These are phyloP conservation scores for Corymbia citriodora DNA, from an alignment of 441 rosid genomes.

Conservation along the genomic window DNA sequence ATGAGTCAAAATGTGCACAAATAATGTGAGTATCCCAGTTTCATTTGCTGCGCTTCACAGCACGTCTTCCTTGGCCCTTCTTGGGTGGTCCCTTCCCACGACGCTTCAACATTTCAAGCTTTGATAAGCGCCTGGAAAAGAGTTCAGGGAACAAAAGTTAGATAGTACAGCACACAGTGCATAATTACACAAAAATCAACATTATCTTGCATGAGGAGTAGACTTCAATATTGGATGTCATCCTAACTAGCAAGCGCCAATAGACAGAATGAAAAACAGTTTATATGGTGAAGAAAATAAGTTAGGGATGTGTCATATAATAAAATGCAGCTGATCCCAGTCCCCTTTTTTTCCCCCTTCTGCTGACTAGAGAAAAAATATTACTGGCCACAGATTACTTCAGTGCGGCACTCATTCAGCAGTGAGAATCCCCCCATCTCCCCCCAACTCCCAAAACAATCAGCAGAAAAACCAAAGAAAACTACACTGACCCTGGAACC, in stretches of 20 bases:
- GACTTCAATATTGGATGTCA: neutral
- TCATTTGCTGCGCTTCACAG: slow-evolving; percentile 9
- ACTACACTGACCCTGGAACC: neutral
- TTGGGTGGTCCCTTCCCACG: slow-evolving; percentile 24
- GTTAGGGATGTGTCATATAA: neutral
- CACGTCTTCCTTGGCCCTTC: slow-evolving; percentile 20
- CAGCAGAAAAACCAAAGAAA: neutral
- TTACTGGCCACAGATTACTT: neutral
- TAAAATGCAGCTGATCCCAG: neutral
- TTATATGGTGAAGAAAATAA: neutral
- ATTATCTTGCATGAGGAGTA: neutral
- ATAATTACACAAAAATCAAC: neutral
- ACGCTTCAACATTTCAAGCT: slow-evolving; percentile 20
- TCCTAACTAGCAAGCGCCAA: neutral
- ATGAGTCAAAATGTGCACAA: neutral
- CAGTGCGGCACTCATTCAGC: neutral
- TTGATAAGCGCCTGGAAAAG: slow-evolving; percentile 11
- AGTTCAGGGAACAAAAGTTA: neutral
- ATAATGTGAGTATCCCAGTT: slow-evolving; percentile 4
- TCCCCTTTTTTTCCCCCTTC: neutral
- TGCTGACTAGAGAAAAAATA: neutral
- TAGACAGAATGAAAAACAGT: neutral
- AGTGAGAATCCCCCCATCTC: neutral
- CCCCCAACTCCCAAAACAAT: neutral
- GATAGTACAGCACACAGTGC: neutral